A percentile compares a stretch with the other conserved stretches of the same genome.
Conservation (phyloP, 1,139 yeast genomes). For the Yamadazyma trypodendri region DNA sequence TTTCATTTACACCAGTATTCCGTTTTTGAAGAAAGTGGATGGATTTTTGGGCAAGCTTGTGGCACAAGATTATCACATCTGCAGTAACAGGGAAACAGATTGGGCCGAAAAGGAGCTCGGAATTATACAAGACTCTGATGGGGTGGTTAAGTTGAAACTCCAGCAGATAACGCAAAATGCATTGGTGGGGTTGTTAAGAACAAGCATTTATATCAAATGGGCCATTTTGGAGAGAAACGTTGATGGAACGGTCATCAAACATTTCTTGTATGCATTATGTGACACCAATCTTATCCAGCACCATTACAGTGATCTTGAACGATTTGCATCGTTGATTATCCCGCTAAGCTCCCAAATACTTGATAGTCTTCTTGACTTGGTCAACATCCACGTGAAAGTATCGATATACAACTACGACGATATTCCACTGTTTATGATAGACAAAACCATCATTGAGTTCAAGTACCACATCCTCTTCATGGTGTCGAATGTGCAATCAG, state of each 20-base stretch:
- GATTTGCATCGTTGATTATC: conserved; percentile 1
- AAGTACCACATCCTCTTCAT: conserved; percentile 3
- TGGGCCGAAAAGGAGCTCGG: neutral
- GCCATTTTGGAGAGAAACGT: conserved; percentile 1
- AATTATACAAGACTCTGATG: neutral
- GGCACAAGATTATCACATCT: neutral
- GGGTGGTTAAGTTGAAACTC: conserved; percentile 1
- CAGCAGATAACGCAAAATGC: conserved; percentile 4
- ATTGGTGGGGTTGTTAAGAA: conserved; percentile 8
- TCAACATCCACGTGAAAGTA: neutral
- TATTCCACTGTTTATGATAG: neutral
- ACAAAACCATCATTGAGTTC: neutral
- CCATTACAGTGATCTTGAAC: conserved; percentile 6
- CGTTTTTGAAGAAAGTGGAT: conserved; percentile 3
- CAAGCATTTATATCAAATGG: conserved; percentile 8
- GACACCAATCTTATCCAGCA: conserved; percentile 18
- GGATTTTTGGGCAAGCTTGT: neutral
- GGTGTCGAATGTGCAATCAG: neutral
- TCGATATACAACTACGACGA: conserved; percentile 1
- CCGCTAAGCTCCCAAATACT: neutral
- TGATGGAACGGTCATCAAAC: conserved; percentile 3
- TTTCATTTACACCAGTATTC: conserved; percentile 1
- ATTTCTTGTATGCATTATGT: conserved; percentile 16
- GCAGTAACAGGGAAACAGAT: neutral
- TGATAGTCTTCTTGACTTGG: neutral